Base-by-base conservation (phyloP, 169 alveolate genomes). In the Perkinsus olseni region DNA sequence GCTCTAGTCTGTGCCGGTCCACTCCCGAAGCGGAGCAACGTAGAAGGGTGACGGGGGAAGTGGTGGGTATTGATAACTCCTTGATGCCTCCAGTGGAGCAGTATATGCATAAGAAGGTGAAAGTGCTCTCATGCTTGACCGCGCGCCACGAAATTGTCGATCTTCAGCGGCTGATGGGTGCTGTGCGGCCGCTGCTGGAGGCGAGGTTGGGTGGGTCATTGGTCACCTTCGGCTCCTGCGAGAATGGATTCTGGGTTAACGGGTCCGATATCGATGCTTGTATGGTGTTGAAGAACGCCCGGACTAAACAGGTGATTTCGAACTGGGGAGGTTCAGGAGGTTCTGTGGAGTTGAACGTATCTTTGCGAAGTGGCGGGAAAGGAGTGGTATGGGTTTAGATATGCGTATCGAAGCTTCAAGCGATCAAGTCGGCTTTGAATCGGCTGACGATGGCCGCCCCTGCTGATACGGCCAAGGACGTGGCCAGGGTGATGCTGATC, bases 221-320 rank as follows among this genome's bases (percentile, higher is more conserved):
- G 37, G 74, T 39, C 51, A 74, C 93, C 39, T 93, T 93, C 45
- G 95, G 95, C 31, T 91, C 93, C 40, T 92, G 95, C 45, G 92
- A 74, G n/a, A 93, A 93, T 38, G 95, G 95, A 21, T 93, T 93
- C 62, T 93, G 95, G 95, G 91, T 91, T 13, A 24, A 38, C 34
- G 95, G 94, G 21, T 38, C 91, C 74, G 95, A 93, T 91, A 92
- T 93, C 38, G 95, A 93, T 82, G 38, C 94, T 34, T 93, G 95
- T 45, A 38, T 93, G 38, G 92, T 93, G 17, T 74, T 91, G 38
- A n/a, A n/a, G n/a, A 50, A 62, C 36, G 45, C 92, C 39, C 36
- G 39, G 24, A 40, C 91, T 36, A 50, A 62, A 6, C 36, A n/a
- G 91, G 94, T 74, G n/a, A 40, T 45, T 10, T 6, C 24, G 62